These are phyloP conservation scores for Ogataea henricii DNA, from an alignment of 805 yeast species.

Conservation along the genomic window DNA sequence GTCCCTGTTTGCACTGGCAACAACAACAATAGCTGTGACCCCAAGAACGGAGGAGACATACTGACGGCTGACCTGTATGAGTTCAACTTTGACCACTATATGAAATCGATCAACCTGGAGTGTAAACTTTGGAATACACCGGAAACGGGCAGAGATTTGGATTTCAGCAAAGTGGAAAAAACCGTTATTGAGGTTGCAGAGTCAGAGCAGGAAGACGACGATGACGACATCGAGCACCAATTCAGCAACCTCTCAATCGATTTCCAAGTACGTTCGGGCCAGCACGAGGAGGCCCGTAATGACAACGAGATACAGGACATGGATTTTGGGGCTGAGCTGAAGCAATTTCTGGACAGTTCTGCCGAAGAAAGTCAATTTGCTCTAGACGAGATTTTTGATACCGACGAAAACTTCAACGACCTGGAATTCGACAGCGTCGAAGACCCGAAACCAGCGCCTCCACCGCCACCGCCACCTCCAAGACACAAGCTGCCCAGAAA, in stretches of 20 bases:
- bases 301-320: conserved; percentile 19
- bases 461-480: no score
- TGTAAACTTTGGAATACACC: conserved; percentile 12
- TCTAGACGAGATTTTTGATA: conserved; percentile 26
- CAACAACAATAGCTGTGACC: neutral
- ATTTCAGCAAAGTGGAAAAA: conserved; percentile 26
- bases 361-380: conserved; percentile 18
- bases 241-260: conserved; percentile 39
- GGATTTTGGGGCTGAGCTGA: conserved; percentile 25
- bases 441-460: neutral
- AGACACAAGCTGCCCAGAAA: neutral
- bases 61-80: conserved; percentile 12
- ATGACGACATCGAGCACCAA: conserved; percentile 21
- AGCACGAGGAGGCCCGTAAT: conserved; percentile 15
- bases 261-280: conserved; percentile 34
- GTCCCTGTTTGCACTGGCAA: neutral
- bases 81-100: conserved; percentile 33
- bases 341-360: conserved; percentile 19
- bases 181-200: conserved; percentile 20
- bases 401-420: conserved; percentile 21
- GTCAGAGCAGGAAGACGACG: conserved; percentile 6
- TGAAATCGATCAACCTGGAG: conserved; percentile 21
- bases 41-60: neutral
- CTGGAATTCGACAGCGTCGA: conserved; percentile 22
- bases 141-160: conserved; percentile 18